Conservation (phyloP, 208 protist species). For the Acanthamoeba culbertsoni region DNA sequence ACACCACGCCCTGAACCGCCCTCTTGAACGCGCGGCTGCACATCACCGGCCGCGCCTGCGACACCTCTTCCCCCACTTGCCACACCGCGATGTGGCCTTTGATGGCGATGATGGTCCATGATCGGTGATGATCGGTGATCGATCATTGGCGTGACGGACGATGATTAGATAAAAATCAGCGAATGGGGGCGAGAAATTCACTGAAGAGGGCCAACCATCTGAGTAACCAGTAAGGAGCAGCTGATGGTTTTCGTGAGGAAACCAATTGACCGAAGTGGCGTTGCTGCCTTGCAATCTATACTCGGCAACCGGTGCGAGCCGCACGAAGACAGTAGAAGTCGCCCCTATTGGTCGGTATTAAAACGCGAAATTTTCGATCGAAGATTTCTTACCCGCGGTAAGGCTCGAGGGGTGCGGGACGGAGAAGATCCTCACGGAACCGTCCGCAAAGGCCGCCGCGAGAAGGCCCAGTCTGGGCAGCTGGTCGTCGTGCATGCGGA, state of each 20-base stretch:
- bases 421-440: background rate
- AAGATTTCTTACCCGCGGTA: too few species aligned
- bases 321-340: background rate
- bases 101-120: background rate
- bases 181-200: too few species aligned
- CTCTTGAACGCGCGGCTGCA: constrained; percentile 5
- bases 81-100: constrained; percentile 44
- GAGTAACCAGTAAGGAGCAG: constrained; percentile 32
- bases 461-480: background rate
- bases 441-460: background rate
- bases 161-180: too few species aligned
- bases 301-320: background rate
- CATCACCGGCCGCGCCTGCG: background rate
- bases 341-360: too few species aligned
- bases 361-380: too few species aligned
- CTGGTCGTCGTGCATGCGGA: background rate
- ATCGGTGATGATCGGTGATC: background rate
- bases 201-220: background rate
- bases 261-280: constrained; percentile 22
- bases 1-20: background rate
- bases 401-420: background rate
- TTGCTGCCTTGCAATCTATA: constrained; percentile 1
- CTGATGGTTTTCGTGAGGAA: background rate
- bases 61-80: background rate
- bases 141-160: background rate